Conservation (phyloP, 208 protist species). For the Endotrypanum monterogeii region DNA sequence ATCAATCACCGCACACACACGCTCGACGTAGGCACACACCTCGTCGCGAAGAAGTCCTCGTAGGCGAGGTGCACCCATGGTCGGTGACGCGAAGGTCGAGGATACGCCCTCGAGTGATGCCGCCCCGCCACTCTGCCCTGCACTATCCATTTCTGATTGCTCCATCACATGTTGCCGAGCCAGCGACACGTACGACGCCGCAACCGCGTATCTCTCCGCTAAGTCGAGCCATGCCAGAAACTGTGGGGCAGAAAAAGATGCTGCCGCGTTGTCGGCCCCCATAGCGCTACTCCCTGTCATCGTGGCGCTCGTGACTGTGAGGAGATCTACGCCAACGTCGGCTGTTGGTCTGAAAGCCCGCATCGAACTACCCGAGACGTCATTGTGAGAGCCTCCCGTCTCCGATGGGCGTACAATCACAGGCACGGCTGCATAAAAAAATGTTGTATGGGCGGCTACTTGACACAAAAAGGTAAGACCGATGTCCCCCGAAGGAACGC, state of each 20-base stretch:
- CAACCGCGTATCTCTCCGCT: slow-evolving; percentile 13
- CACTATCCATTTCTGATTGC: background rate
- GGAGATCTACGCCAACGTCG: background rate
- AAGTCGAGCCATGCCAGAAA: slow-evolving; percentile 19
- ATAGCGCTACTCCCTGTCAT: background rate
- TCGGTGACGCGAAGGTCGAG: background rate
- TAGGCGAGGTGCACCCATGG: background rate
- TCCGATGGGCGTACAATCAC: background rate
- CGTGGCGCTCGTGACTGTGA: background rate
- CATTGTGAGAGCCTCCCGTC: background rate
- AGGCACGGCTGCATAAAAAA: slow-evolving; percentile 15
- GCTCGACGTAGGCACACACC: slow-evolving; percentile 10
- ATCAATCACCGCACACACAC: background rate
- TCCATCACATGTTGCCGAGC: slow-evolving; percentile 16
- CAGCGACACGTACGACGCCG: slow-evolving; percentile 6
- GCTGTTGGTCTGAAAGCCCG: background rate
- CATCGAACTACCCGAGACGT: background rate
- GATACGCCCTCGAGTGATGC: background rate
- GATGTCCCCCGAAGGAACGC: background rate
- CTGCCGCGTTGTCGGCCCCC: background rate
- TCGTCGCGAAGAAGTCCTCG: slow-evolving; percentile 5
- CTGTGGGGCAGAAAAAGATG: slow-evolving; percentile 13
- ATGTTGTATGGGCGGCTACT: slow-evolving; percentile 8
- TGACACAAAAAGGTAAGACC: slow-evolving; percentile 19
- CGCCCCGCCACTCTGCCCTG: background rate